Percentiles rank a stretch among this genome's conserved stretches.
Evolutionary conservation across 1,284 basidiomycete species (phyloP).

Genomic region (Stereum hirsutum): DNA sequence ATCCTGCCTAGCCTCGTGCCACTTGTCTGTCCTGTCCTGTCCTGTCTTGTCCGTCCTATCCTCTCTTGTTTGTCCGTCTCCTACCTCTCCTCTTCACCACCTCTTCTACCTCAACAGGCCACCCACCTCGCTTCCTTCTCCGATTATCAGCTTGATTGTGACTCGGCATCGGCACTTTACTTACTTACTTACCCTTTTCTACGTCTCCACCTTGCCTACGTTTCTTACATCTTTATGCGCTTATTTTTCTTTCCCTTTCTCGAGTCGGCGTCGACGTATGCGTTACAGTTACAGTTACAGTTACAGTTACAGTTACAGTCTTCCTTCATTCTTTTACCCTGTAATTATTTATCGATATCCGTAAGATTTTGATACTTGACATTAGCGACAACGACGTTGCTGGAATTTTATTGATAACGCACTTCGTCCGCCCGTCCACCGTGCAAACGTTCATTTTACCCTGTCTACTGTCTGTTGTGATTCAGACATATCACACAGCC

Average conservation of each 20-base stretch:
- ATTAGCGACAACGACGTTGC: too few species aligned
- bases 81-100: neutral
- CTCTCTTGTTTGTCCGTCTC: neutral
- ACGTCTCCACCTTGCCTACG: neutral
- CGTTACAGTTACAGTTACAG: neutral
- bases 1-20: neutral
- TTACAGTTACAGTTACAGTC: neutral
- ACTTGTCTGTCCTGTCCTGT: neutral
- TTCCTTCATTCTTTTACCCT: neutral
- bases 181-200: too few species aligned
- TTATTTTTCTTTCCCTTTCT: neutral
- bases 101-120: neutral
- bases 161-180: too few species aligned
- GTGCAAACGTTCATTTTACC: too few species aligned
- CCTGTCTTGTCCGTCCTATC: neutral
- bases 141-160: too few species aligned
- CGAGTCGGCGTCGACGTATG: neutral
- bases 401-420: too few species aligned
- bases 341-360: constrained; percentile 2
- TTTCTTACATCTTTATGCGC: neutral
- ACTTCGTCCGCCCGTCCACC: too few species aligned
- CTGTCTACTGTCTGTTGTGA: too few species aligned
- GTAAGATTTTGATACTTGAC: too few species aligned
- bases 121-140: too few species aligned
- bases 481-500: too few species aligned